Evolutionary conservation across 1,139 yeast species (phyloP).

Genomic region (Sugiyamaella novakii): DNA sequence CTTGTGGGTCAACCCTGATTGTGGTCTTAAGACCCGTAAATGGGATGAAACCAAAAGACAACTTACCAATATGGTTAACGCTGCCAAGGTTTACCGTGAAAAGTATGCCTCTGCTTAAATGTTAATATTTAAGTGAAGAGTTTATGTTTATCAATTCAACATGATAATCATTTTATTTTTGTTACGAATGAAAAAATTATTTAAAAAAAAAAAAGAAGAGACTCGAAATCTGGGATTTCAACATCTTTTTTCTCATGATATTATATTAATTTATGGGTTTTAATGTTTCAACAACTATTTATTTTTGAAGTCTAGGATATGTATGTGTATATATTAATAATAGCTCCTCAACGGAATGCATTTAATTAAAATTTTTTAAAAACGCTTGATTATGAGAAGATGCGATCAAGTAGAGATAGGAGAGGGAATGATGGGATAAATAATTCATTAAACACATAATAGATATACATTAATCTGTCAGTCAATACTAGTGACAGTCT

Average conservation of each 20-base stretch:
- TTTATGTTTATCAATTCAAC: slow-evolving; percentile 19
- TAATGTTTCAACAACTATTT: slow-evolving; percentile 34
- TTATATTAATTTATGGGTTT: slow-evolving; percentile 14
- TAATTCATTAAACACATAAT: no score
- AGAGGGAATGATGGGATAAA: no score
- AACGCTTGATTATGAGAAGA: no score
- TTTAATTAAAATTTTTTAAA: neutral
- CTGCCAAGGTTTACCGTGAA: slow-evolving; percentile 94
- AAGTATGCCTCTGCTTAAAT: slow-evolving; percentile 32
- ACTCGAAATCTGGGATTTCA: slow-evolving; percentile 33
- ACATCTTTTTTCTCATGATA: slow-evolving; percentile 29
- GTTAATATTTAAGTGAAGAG: slow-evolving; percentile 4
- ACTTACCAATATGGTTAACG: slow-evolving; percentile 97
- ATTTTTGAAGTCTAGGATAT: slow-evolving; percentile 23
- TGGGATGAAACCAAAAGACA: slow-evolving; percentile 82
- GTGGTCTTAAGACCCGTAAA: slow-evolving; percentile 98
- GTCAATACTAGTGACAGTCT: slow-evolving; percentile 17
- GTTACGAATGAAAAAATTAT: slow-evolving; percentile 8
- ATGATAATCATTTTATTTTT: slow-evolving; percentile 10
- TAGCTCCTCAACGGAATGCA: slow-evolving; percentile 33
- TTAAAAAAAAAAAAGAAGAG: slow-evolving; percentile 13
- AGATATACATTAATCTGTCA: no score
- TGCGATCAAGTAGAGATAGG: no score
- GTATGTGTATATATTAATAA: slow-evolving; percentile 25
- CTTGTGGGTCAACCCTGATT: slow-evolving; percentile 99